phyloP scores from a whole-genome alignment of 805 yeast genomes.

The Dipodascus albidus region DNA sequence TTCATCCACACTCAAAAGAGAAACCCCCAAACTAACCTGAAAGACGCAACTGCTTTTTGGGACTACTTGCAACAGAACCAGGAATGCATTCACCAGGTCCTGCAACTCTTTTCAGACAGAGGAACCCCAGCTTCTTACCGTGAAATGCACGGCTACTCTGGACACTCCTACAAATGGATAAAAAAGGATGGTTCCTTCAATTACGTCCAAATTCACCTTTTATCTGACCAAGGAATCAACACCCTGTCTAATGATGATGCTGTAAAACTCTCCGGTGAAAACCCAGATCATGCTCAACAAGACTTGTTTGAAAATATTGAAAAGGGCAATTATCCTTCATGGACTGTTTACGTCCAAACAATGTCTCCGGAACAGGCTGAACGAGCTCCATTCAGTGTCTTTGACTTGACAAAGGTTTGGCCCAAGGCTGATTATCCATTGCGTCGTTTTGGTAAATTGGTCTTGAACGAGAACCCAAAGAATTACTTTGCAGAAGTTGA shows the following conservation, averaged over 20 bases:
- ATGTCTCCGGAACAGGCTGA: slow-evolving; percentile 49
- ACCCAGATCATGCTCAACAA: slow-evolving; percentile 40
- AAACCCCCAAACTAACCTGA: slow-evolving; percentile 49
- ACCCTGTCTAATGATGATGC: slow-evolving; percentile 37
- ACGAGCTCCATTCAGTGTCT: slow-evolving; percentile 35
- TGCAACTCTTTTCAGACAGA: slow-evolving; percentile 46
- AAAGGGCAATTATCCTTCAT: slow-evolving; percentile 38
- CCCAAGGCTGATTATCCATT: slow-evolving; percentile 45
- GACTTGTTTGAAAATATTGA: slow-evolving; percentile 37
- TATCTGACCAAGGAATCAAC: slow-evolving; percentile 40
- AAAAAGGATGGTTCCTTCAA: slow-evolving; percentile 38
- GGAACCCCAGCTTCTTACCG: slow-evolving; percentile 48
- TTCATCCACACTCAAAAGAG: slow-evolving; percentile 64
- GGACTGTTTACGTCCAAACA: slow-evolving; percentile 44
- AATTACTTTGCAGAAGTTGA: slow-evolving; percentile 43
- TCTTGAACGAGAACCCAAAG: slow-evolving; percentile 42
- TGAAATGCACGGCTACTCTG: slow-evolving; percentile 51
- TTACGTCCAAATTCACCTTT: slow-evolving; percentile 46
- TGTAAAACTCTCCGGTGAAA: slow-evolving; percentile 32
- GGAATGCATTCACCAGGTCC: slow-evolving; percentile 46
- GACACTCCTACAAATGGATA: slow-evolving; percentile 50
- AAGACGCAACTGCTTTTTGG: slow-evolving; percentile 47
- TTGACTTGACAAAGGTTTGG: slow-evolving; percentile 49
- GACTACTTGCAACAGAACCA: slow-evolving; percentile 45
- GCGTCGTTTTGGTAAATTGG: slow-evolving; percentile 43